Base-by-base conservation (phyloP, 2,329 filamentous ascomycete genomes). In the Aspergillus flavus region DNA sequence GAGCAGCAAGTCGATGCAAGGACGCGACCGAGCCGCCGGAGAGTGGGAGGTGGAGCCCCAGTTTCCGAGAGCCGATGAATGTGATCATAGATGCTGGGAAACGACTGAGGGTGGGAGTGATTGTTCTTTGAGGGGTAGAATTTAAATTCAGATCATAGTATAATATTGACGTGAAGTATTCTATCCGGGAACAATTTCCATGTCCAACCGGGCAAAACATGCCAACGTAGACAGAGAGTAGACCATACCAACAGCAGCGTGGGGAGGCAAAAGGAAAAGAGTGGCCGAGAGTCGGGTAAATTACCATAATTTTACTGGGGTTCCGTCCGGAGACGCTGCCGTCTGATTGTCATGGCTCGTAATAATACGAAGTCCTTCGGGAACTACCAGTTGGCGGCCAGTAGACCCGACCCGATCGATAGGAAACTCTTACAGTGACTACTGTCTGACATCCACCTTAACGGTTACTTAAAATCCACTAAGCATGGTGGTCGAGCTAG, bases 41-140 rank as follows among this genome's bases (percentile, higher is more conserved):
- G 63, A 58, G 43, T 62, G 61, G 60, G 57, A 48, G 52, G 66
- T 64, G 67, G 62, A 66, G 64, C 52, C 39, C 52, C 58, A 61
- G 59, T 58, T 67, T 69, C 67, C 67, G 67, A 69, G 64, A 66
- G 65, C 67, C 67, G 67, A 69, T 53, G 62, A 66, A 61, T 68
- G 59, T 62, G 61, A 64, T 64, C 52, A 30, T 50, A 55, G 32
- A 23, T 55, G 32, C n/a, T 55, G 7, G 12, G 26, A 21, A 10
- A 34, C 19, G 28, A 11, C 23, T 14, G 14, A 19, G 46, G 1
- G 26, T 19, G 14, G 4, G 23, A 9, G 23, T 6, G 4, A 19
- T 30, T 7, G 19, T 30, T 26, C 16, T 14, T 36, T 16, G 34
- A 36, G 1, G n/a, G 14, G 19, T 52, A 32, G n/a, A 14, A 30